Evolutionary conservation across 1,284 basidiomycete genomes (phyloP).

Genomic region (Marasmius sp.): DNA sequence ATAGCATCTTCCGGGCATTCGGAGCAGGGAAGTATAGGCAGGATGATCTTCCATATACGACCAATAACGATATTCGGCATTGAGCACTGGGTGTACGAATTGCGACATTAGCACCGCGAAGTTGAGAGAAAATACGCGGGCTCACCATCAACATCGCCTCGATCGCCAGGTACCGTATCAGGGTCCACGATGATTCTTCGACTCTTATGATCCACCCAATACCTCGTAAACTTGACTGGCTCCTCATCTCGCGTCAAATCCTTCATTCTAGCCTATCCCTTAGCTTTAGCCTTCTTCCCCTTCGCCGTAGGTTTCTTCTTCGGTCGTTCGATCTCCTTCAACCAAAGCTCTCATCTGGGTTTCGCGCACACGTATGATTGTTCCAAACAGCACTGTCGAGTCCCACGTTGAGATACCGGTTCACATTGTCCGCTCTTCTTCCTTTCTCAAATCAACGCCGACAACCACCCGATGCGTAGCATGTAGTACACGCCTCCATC

Average conservation of each 20-base stretch:
- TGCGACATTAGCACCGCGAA: constrained; percentile 12
- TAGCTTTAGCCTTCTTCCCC: constrained; percentile 22
- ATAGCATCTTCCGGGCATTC: constrained; percentile 61
- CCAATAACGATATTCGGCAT: constrained; percentile 77
- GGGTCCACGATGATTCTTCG: constrained; percentile 51
- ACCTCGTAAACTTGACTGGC: constrained; percentile 38
- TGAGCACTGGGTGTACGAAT: constrained; percentile 43
- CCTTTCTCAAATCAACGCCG: constrained; percentile 60
- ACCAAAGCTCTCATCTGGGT: constrained; percentile 55
- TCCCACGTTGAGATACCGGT: constrained; percentile 42
- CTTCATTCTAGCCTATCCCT: background rate
- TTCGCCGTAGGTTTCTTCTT: constrained; percentile 17
- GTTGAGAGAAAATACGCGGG: constrained; percentile 15
- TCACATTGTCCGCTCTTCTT: constrained; percentile 51
- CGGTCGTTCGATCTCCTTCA: constrained; percentile 34
- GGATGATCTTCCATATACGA: constrained; percentile 73
- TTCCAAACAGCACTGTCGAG: constrained; percentile 21
- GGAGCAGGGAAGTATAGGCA: constrained; percentile 56
- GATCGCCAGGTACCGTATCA: constrained; percentile 19
- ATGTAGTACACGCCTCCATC: constrained; percentile 65
- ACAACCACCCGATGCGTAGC: constrained; percentile 56
- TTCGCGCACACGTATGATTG: constrained; percentile 55
- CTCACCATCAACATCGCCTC: constrained; percentile 50
- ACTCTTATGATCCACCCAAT: constrained; percentile 66
- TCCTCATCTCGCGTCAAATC: constrained; percentile 8